Evolutionary conservation across 2,329 filamentous ascomycete genomes (phyloP), one percentile per base, ranked within the genome.

Genomic region (Geosmithia putterillii): DNA sequence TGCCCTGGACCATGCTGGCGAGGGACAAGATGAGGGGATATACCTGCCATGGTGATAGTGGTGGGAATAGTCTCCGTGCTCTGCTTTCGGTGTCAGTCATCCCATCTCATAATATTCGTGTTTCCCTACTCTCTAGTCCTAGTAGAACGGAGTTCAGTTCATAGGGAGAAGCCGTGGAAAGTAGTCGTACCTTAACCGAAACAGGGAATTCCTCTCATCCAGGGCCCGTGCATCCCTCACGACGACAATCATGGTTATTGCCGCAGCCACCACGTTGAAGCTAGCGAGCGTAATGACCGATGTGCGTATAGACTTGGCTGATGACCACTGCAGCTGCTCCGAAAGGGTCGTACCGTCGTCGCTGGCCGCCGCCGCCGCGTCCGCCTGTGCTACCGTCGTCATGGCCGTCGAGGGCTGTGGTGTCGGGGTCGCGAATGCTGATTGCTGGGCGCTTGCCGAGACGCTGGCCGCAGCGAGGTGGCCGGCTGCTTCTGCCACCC

Each of bases 281-380:
- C 66, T 60, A 32, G 76, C 71, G 44, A 81, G 64, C 46, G 80
- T 75, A 44, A 81, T 71, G 38, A 74, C 75, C 20, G 76, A 79
- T 17, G 72, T 77, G 50, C 78, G 67, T 52, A 79, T 66, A 28
- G 75, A 79, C 52, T 70, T 76, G 48, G 69, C 69, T 15, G 69
- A 65, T 23, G 67, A 66, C 48, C 76, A 72, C 45, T 62, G 65
- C 50, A 76, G 64, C 48, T 73, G 56, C 10, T 32, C 28, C 28
- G n/a, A n/a, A n/a, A n/a, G n/a, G n/a, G 51, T 72, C 71, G 50
- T 66, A 47, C 73, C 57, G 35, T 64, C 57, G 28, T 32, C 28
- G 28, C 28, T 32, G 35, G 65, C 63, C 6, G 69, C 67, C 50
- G 53, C 42, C 25, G 32, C n/a, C 25, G 41, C 41, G 3, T 34